Evolutionary conservation across 345 rosid genomes (phyloP), one percentile per base, ranked within the genome.

Genomic region (Orychophragmus violaceus): DNA sequence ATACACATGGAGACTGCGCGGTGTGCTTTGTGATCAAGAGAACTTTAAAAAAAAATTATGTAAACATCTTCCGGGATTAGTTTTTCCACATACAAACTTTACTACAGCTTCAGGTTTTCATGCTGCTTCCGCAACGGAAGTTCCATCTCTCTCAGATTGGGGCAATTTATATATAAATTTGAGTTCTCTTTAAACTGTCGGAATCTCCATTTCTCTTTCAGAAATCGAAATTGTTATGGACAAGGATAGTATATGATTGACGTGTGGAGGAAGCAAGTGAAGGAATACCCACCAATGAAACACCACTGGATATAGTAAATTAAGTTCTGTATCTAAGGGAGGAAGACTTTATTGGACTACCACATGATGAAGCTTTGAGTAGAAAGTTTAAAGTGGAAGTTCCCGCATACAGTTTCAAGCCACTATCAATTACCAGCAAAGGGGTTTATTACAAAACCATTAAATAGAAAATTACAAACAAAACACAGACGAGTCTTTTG

Each of bases 101-200:
- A 63, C 64, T 3, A 53, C 61, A 18, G 30, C 24, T 24, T 55
- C 36, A 22, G 23, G 37, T 39, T 29, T 30, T 17, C 37, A 28
- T 23, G 63, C 24, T 55, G 57, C 54, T 55, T 63, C 46, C 2
- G 5, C n/a, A n/a, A n/a, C n/a, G n/a, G n/a, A n/a, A n/a, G n/a
- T n/a, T n/a, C n/a, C n/a, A n/a, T 63, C 42, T 27, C 39, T 55
- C 45, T 52, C 17, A 54, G 62, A 5, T 17, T 62, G 13, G 62
- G 63, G 54, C 62, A 54, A 70, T 62, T 70, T 58, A 58, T 12
- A 39, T 60, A 60, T 22, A 19, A 60, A 22, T n/a, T 14, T 36
- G 51, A 30, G 52, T 59, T 19, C 19, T 18, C 18, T 33, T 48
- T 19, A 13, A 33, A 14, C 16, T 16, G 18, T 55, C 12, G 11